Evolutionary conservation across 805 yeast genomes (phyloP).

Genomic region (Jamesozyma piceae): DNA sequence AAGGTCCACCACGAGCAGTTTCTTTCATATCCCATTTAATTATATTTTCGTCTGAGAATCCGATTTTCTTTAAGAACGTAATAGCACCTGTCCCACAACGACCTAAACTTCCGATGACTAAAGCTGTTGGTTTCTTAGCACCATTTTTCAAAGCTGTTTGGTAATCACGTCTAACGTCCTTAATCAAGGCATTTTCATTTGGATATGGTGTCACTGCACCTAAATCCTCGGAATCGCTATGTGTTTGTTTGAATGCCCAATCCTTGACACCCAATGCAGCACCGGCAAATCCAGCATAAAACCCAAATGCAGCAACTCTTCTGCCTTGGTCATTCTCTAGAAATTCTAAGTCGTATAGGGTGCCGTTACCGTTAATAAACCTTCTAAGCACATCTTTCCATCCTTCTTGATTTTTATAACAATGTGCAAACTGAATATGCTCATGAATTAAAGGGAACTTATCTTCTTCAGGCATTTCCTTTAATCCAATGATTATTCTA

Average conservation of each 20-base stretch:
- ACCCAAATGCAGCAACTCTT: slow-evolving; percentile 98
- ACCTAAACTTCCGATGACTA: slow-evolving; percentile 95
- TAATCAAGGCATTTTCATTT: slow-evolving; percentile 64
- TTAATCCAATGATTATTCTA: slow-evolving; percentile 83
- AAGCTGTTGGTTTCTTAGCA: slow-evolving; percentile 63
- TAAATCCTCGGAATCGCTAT: slow-evolving; percentile 56
- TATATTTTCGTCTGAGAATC: slow-evolving; percentile 78
- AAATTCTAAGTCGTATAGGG: slow-evolving; percentile 87
- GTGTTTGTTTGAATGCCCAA: slow-evolving; percentile 86
- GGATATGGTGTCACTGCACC: slow-evolving; percentile 77
- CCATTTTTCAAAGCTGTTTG: slow-evolving; percentile 50
- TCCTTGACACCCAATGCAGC: slow-evolving; percentile 92
- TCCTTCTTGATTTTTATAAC: slow-evolving; percentile 95
- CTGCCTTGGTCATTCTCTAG: slow-evolving; percentile 90
- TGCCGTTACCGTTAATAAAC: slow-evolving; percentile 87
- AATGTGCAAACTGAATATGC: slow-evolving; percentile 97
- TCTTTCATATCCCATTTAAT: slow-evolving; percentile 95
- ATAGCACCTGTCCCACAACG: slow-evolving; percentile 98
- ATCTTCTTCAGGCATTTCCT: slow-evolving; percentile 86
- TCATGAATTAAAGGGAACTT: slow-evolving; percentile 89
- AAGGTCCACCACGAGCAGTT: slow-evolving; percentile 96
- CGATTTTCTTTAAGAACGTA: slow-evolving; percentile 70
- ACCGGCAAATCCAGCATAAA: slow-evolving; percentile 98
- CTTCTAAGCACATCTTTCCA: slow-evolving; percentile 87
- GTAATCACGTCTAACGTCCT: slow-evolving; percentile 56